A percentile compares a stretch with the other conserved stretches of the same genome.
Conservation (phyloP, 1,284 basidiomycete genomes). For the Puccinia hordei region DNA sequence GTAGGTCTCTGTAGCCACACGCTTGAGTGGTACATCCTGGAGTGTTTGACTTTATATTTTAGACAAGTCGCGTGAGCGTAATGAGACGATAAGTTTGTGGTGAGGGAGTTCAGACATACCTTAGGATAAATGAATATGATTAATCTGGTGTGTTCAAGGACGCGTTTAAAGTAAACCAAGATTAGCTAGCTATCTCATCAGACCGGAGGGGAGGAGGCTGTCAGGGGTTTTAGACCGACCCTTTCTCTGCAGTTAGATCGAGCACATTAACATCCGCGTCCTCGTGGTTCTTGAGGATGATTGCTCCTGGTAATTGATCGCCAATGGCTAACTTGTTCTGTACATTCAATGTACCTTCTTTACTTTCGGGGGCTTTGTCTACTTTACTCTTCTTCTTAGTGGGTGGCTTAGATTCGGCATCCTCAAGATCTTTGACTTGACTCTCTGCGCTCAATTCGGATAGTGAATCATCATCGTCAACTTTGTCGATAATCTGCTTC, state of each 20-base stretch:
- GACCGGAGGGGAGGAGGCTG: neutral
- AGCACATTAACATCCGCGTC: slow-evolving; percentile 1
- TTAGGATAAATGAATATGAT: slow-evolving; percentile 54
- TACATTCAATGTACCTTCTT: neutral
- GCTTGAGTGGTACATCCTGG: slow-evolving; percentile 54
- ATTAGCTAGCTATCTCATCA: neutral
- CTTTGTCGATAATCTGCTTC: neutral
- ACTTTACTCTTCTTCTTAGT: slow-evolving; percentile 14
- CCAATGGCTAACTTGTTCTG: slow-evolving; percentile 7
- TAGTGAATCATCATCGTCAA: slow-evolving; percentile 4
- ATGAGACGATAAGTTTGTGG: neutral
- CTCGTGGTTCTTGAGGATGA: slow-evolving; percentile 18
- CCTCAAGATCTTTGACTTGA: slow-evolving; percentile 4
- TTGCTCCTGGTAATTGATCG: neutral
- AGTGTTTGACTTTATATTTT: slow-evolving; percentile 49
- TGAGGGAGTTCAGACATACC: slow-evolving; percentile 20
- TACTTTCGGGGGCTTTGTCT: neutral
- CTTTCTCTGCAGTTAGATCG: slow-evolving; percentile 10
- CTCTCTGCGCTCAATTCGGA: slow-evolving; percentile 23
- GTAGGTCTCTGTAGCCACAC: slow-evolving; percentile 53
- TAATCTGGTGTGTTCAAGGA: slow-evolving; percentile 2
- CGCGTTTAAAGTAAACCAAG: neutral
- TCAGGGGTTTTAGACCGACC: neutral
- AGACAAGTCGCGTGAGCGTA: too few species aligned
- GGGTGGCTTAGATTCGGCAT: neutral